Base-by-base conservation (phyloP, 1,284 basidiomycete species). In the Bondarzewia mesenterica region DNA sequence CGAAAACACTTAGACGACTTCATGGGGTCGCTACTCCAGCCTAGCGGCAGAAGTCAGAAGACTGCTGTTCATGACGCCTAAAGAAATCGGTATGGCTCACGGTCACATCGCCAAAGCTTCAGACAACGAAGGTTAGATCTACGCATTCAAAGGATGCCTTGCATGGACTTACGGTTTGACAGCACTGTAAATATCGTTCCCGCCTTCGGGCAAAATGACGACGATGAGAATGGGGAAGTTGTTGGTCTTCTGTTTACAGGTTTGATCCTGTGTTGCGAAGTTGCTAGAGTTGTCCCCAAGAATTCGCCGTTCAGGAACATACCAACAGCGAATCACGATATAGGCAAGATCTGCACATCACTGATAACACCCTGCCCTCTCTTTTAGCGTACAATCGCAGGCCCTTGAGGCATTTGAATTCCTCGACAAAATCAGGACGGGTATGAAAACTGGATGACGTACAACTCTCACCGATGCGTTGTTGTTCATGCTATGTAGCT, bases 131-230 rank as follows among this genome's bases (percentile, higher is more conserved):
- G n/a, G n/a, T n/a, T n/a, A n/a, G n/a, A 21, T n/a, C 38, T 22
- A 10, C 10, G 12, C 12, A 5, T 42, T 51, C 15, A 52, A 25
- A 45, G 29, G 20, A 36, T 18, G 21, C 10, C 15, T 18, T 3
- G 10, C 10, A 18, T 10, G 21, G 10, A 18, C 82, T 56, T 60
- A 88, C 85, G 85, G 79, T 63, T 89, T 89, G 12, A 89, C 74
- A n/a, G 78, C 76, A 1, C 74, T 80, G 58, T 89, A 89, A 16
- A 88, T 77, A 45, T 88, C 83, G 38, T 82, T 80, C 0, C 78
- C 82, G 1, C 74, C 74, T 50, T 89, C 85, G 0, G 86, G 86
- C n/a, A 89, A 69, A 43, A 89, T 63, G n/a, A 80, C 75, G 1
- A 89, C 75, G 20, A 88, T 70, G 2, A 88, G 68, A 7, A 68